Evolutionary conservation across 2,329 filamentous ascomycete species (phyloP), one percentile per base, ranked within the genome.

Genomic region (Fusarium brevicatenulatum): DNA sequence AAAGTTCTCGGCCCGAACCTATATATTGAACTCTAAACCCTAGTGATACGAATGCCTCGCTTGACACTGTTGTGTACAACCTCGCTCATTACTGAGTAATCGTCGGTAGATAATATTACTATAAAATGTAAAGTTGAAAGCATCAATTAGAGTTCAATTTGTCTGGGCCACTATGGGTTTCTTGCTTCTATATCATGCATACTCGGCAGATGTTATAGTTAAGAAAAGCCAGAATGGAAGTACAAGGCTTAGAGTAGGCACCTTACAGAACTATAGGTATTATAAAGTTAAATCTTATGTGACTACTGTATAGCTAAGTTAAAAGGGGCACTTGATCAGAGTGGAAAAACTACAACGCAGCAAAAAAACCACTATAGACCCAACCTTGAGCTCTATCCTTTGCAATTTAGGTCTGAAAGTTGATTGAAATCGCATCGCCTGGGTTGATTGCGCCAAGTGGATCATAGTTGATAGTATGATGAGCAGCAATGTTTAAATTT

Each of bases 241-340:
- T 42, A 10, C 21, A 10, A n/a, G 21, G 13, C 21, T 9, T n/a
- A n/a, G n/a, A 16, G 3, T 4, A n/a, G 9, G 6, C 16, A n/a
- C 9, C 10, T 9, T 15, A n/a, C 1, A 42, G 21, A 10, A 15
- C 1, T 7, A 7, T 6, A n/a, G n/a, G 21, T n/a, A n/a, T 9
- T 15, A 13, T 15, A 1, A 9, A 5, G 13, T 42, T 16, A 16
- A n/a, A 6, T 42, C 13, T n/a, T 8, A 1, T 40, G n/a, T 15
- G 13, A n/a, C 15, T n/a, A 7, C 12, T 40, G 9, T 16, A n/a
- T 6, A 16, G 21, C 3, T 8, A 44, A 44, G 16, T 25, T 18
- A 18, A 25, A 9, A 25, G 12, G 10, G 16, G 12, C 40, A n/a
- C 7, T 25, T 11, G 4, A 25, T 18, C 18, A 8, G 18, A n/a